Conservation (phyloP, 129 eudicot species). For the Deinandra increscens region DNA sequence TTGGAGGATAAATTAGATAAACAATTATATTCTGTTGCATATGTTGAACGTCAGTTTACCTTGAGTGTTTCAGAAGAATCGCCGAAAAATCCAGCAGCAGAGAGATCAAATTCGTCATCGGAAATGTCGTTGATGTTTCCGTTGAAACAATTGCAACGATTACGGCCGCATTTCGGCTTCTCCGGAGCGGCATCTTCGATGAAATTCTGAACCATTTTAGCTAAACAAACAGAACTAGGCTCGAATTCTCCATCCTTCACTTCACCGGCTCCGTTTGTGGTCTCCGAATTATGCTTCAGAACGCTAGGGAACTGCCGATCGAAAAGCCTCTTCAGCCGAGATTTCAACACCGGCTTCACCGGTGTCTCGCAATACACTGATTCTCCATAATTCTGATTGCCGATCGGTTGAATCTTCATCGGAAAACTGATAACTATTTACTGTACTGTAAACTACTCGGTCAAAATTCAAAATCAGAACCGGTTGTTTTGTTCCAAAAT, state of each 20-base stretch:
- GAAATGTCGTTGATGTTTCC: constrained; percentile 68
- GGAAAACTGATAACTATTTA: constrained; percentile 60
- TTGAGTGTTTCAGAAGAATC: constrained; percentile 58
- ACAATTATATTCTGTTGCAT: not conserved
- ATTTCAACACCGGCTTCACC: constrained; percentile 62
- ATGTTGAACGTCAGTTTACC: constrained; percentile 36
- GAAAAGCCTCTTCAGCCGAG: constrained; percentile 72
- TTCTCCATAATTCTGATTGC: constrained; percentile 38
- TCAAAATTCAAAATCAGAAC: constrained; percentile 25
- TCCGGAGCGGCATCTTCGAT: constrained; percentile 64
- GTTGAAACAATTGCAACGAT: constrained; percentile 81
- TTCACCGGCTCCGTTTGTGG: constrained; percentile 31
- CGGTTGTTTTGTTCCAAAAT: constrained; percentile 16
- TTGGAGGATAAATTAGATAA: not conserved
- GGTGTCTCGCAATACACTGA: constrained; percentile 38
- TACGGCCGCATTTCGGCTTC: constrained; percentile 72
- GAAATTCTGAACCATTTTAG: constrained; percentile 78
- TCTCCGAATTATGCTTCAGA: constrained; percentile 43
- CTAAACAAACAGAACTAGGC: constrained; percentile 85
- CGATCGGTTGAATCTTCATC: constrained; percentile 83
- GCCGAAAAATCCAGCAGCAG: constrained; percentile 34
- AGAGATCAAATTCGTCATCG: constrained; percentile 66
- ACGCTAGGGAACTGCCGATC: constrained; percentile 73
- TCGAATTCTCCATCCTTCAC: constrained; percentile 53
- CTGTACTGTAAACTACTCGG: not conserved